Evolutionary conservation across 352 stramenopile species (phyloP).

Genomic region (Pythium utonaiense): DNA sequence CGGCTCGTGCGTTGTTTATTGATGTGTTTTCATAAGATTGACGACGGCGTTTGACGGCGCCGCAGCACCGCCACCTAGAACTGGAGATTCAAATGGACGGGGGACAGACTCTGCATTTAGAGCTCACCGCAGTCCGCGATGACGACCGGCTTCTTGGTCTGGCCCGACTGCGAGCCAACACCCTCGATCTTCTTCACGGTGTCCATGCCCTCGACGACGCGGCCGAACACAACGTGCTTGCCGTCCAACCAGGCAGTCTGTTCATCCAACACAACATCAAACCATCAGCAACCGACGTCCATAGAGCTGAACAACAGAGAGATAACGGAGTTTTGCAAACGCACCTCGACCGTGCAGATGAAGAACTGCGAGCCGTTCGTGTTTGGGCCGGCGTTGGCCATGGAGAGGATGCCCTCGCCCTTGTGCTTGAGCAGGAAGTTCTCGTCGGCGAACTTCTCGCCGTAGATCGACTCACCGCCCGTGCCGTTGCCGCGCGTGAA

Average conservation of each 20-base stretch:
- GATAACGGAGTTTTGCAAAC: background rate
- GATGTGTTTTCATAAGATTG: constrained; percentile 1
- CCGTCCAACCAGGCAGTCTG: constrained; percentile 89
- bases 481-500: constrained; percentile 88
- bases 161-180: constrained; percentile 92
- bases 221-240: constrained; percentile 95
- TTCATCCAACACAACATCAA: constrained; percentile 87
- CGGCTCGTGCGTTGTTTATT: background rate
- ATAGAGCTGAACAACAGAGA: constrained; percentile 21
- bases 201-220: constrained; percentile 95
- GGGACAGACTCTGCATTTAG: constrained; percentile 24
- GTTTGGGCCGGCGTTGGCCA: constrained; percentile 96
- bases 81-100: background rate
- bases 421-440: constrained; percentile 95
- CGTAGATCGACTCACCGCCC: constrained; percentile 95
- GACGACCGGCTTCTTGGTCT: constrained; percentile 88
- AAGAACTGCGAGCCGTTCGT: constrained; percentile 99
- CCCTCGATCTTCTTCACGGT: constrained; percentile 97
- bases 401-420: constrained; percentile 90
- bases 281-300: background rate
- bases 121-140: constrained; percentile 96
- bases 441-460: constrained; percentile 94
- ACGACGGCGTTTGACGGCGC: background rate
- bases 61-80: background rate
- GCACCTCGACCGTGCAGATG: constrained; percentile 85